phyloP scores from a whole-genome alignment of 2,329 filamentous ascomycete genomes.

The Cladosporium sp. region DNA sequence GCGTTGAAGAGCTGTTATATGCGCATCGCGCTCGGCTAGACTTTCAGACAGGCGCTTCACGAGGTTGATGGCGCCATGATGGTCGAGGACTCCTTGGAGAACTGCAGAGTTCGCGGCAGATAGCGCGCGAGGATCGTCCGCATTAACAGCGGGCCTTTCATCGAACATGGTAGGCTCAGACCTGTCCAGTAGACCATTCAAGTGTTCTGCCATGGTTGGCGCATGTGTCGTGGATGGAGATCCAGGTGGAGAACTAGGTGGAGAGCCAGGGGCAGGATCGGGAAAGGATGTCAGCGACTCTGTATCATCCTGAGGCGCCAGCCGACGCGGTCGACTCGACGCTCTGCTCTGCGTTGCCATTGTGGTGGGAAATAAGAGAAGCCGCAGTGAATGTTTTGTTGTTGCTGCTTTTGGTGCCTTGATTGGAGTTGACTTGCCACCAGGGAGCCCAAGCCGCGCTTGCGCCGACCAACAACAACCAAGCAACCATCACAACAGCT shows the following conservation, averaged over 20 bases:
- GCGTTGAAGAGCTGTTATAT: constrained; percentile 36
- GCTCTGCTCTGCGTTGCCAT: constrained; percentile 18
- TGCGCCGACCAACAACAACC: neutral
- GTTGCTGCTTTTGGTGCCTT: constrained; percentile 9
- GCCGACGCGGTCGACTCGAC: constrained; percentile 23
- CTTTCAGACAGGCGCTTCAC: constrained; percentile 31
- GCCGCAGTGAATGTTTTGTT: constrained; percentile 2
- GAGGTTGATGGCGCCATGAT: constrained; percentile 33
- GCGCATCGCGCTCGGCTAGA: constrained; percentile 36
- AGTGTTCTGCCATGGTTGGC: constrained; percentile 10
- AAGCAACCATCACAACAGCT: neutral
- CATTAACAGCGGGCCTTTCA: constrained; percentile 24
- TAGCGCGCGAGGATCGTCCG: constrained; percentile 30
- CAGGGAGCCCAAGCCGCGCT: neutral
- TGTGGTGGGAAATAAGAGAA: neutral
- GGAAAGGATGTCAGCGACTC: constrained; percentile 36
- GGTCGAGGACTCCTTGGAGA: constrained; percentile 31
- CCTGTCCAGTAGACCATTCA: constrained; percentile 33
- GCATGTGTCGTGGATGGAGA: constrained; percentile 12
- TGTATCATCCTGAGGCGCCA: constrained; percentile 27
- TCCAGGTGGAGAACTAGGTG: constrained; percentile 16
- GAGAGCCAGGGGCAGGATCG: constrained; percentile 27
- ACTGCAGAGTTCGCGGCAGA: constrained; percentile 28
- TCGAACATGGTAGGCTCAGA: constrained; percentile 37
- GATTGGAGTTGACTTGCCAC: neutral